phyloP scores from a whole-genome alignment of 1,284 basidiomycete genomes.

The Wallemia hederae region DNA sequence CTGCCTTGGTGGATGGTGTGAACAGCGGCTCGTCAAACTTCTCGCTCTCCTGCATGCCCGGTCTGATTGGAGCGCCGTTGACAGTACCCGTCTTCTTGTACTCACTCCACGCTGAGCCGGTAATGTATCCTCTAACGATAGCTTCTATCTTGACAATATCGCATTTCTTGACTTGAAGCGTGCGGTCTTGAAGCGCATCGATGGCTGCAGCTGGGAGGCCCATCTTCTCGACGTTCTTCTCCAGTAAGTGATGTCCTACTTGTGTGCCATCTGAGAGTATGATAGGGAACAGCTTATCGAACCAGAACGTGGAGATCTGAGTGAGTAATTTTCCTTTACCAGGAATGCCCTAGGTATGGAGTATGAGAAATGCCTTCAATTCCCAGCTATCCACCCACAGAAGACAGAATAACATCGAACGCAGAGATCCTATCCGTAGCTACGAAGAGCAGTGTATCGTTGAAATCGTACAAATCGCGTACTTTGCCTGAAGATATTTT shows the following conservation, averaged over 20 bases:
- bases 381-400: constrained; percentile 38
- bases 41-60: constrained; percentile 56
- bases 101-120: constrained; percentile 83
- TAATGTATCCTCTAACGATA: constrained; percentile 85
- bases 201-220: constrained; percentile 6
- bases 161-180: constrained; percentile 76
- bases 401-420: constrained; percentile 78
- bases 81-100: constrained; percentile 69
- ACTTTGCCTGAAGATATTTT: constrained; percentile 38
- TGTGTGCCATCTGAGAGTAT: constrained; percentile 6
- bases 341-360: constrained; percentile 47
- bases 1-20: constrained; percentile 92
- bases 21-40: constrained; percentile 60
- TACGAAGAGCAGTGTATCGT: constrained; percentile 55
- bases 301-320: constrained; percentile 81
- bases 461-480: constrained; percentile 50
- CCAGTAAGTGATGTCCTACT: background rate
- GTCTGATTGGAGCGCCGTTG: constrained; percentile 50
- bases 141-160: constrained; percentile 82
- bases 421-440: constrained; percentile 89
- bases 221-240: background rate
- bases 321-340: constrained; percentile 77
- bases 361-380: background rate
- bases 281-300: constrained; percentile 42
- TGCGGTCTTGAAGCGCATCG: constrained; percentile 42